Percentiles rank a stretch among this genome's conserved stretches.
Evolutionary conservation across 768 basidiomycete genomes (phyloP).

Genomic region (Tremella yokohamensis): DNA sequence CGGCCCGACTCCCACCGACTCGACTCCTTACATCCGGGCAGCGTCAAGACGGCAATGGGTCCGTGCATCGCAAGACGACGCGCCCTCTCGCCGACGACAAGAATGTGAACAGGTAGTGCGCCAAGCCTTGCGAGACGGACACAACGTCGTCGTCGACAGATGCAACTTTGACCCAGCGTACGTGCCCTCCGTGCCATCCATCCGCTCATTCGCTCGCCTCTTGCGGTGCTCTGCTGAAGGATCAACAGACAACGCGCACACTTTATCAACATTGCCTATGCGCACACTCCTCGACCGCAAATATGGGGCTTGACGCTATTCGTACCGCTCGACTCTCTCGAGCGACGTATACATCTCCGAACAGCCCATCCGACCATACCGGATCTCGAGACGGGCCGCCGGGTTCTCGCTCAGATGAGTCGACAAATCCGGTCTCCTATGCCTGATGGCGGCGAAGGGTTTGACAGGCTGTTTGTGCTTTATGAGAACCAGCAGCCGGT

Average conservation of each 20-base stretch:
- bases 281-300: slow-evolving; percentile 13
- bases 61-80: slow-evolving; percentile 50
- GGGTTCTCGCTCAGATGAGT: slow-evolving; percentile 42
- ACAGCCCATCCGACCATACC: slow-evolving; percentile 43
- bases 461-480: slow-evolving; percentile 32
- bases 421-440: slow-evolving; percentile 30
- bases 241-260: slow-evolving; percentile 43
- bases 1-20: background rate
- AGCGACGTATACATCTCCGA: slow-evolving; percentile 27
- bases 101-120: slow-evolving; percentile 42
- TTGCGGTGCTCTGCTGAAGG: background rate
- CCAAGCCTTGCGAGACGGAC: slow-evolving; percentile 25
- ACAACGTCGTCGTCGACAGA: slow-evolving; percentile 47
- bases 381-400: slow-evolving; percentile 34
- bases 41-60: slow-evolving; percentile 31
- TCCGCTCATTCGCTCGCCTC: background rate
- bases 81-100: slow-evolving; percentile 36
- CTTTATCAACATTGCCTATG: slow-evolving; percentile 39
- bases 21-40: background rate
- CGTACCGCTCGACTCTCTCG: slow-evolving; percentile 25
- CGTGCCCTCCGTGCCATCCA: slow-evolving; percentile 14
- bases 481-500: slow-evolving; percentile 12
- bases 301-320: slow-evolving; percentile 29
- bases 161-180: slow-evolving; percentile 46
- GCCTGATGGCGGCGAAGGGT: slow-evolving; percentile 36